Conservation (phyloP, 1,284 basidiomycete genomes). For the Calocybe gambosa region DNA sequence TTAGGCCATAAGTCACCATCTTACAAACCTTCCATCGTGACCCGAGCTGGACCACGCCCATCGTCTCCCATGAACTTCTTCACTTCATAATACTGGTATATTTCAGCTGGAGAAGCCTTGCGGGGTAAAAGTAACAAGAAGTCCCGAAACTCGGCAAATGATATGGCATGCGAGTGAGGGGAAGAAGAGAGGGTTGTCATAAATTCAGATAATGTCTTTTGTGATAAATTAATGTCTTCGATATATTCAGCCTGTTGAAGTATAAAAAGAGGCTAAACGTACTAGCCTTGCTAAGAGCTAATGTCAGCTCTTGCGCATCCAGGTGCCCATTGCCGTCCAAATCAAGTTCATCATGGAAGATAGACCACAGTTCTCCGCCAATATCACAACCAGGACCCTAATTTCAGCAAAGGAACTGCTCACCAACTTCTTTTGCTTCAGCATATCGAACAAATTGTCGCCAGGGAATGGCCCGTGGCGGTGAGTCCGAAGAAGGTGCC, state of each 20-base stretch:
- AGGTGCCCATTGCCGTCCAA: slow-evolving; percentile 80
- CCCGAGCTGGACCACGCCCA: slow-evolving; percentile 69
- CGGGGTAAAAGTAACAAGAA: slow-evolving; percentile 85
- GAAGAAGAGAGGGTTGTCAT: slow-evolving; percentile 73
- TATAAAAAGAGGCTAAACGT: slow-evolving; percentile 20
- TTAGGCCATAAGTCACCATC: slow-evolving; percentile 7
- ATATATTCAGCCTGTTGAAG: neutral
- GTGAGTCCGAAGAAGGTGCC: slow-evolving; percentile 39
- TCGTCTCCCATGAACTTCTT: slow-evolving; percentile 70
- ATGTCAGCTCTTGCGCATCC: slow-evolving; percentile 65
- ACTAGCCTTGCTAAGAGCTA: slow-evolving; percentile 73
- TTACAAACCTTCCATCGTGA: slow-evolving; percentile 79
- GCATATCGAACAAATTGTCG: slow-evolving; percentile 75
- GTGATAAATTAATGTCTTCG: slow-evolving; percentile 65
- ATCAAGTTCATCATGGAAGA: slow-evolving; percentile 86
- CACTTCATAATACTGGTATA: slow-evolving; percentile 83
- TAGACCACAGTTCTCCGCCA: slow-evolving; percentile 72
- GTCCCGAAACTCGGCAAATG: slow-evolving; percentile 84
- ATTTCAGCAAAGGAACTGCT: slow-evolving; percentile 23
- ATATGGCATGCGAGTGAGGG: slow-evolving; percentile 63
- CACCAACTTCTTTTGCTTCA: slow-evolving; percentile 71
- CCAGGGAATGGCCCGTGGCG: slow-evolving; percentile 59
- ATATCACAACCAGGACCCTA: neutral
- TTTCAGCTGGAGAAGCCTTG: slow-evolving; percentile 76
- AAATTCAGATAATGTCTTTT: slow-evolving; percentile 69